A percentile compares a stretch with the other conserved stretches of the same genome.
Conservation (phyloP, 2,329 filamentous ascomycete genomes). For the Phialophora tarda region DNA sequence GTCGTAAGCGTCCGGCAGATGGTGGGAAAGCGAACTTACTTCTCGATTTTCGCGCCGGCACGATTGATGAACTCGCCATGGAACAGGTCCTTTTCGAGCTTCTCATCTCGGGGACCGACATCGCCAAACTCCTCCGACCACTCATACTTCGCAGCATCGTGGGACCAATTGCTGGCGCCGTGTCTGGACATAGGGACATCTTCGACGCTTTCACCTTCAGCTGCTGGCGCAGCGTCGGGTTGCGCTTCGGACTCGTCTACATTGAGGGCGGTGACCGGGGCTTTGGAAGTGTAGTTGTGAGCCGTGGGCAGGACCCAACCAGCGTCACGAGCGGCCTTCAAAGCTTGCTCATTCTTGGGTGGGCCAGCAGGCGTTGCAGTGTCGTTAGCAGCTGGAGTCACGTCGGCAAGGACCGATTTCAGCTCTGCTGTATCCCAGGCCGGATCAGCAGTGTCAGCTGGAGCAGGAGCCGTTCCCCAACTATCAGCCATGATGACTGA, state of each 20-base stretch:
- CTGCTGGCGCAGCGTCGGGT: slow-evolving; percentile 8
- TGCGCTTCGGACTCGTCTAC: slow-evolving; percentile 10
- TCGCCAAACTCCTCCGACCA: slow-evolving; percentile 88
- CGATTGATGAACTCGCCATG: slow-evolving; percentile 58
- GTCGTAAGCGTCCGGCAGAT: slow-evolving; percentile 10
- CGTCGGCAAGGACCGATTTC: slow-evolving; percentile 19
- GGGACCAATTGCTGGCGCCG: slow-evolving; percentile 51
- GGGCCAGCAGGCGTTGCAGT: slow-evolving; percentile 6
- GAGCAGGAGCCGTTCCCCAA: not conserved
- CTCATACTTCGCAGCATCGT: slow-evolving; percentile 72
- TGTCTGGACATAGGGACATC: not conserved
- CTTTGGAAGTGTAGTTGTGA: slow-evolving; percentile 30
- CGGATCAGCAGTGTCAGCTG: slow-evolving; percentile 10
- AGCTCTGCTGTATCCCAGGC: slow-evolving; percentile 26
- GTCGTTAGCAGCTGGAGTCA: slow-evolving; percentile 18
- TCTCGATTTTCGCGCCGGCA: slow-evolving; percentile 68
- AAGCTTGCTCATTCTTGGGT: slow-evolving; percentile 19
- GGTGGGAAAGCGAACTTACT: slow-evolving; percentile 52
- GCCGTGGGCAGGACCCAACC: slow-evolving; percentile 34
- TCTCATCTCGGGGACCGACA: slow-evolving; percentile 71
- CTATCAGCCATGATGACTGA: not conserved
- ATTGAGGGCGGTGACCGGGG: slow-evolving; percentile 12
- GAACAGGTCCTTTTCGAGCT: slow-evolving; percentile 79
- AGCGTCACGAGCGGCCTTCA: slow-evolving; percentile 23
- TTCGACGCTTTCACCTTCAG: slow-evolving; percentile 9